Conservation (phyloP, 805 yeast species). For the Yarrowia deformans region DNA sequence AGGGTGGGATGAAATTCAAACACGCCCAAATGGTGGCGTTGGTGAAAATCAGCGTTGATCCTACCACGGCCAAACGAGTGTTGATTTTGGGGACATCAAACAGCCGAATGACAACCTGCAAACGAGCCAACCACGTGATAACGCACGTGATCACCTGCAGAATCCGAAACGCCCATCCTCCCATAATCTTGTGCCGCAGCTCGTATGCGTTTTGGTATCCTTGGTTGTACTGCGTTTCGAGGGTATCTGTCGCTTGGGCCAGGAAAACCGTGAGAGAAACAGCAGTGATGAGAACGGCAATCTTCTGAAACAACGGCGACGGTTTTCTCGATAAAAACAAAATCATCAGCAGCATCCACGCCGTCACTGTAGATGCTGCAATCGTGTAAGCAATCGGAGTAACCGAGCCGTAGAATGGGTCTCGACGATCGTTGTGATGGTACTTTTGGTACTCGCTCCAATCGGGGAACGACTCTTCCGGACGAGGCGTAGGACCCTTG, state of each 20-base stretch:
- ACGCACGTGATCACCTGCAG: constrained; percentile 55
- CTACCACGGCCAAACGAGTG: constrained; percentile 49
- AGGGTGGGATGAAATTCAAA: constrained; percentile 43
- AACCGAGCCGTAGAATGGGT: constrained; percentile 49
- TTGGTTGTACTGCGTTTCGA: constrained; percentile 58
- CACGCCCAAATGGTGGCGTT: constrained; percentile 47
- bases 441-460: constrained; percentile 33
- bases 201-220: constrained; percentile 62
- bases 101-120: constrained; percentile 57
- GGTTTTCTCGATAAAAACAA: constrained; percentile 62
- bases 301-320: constrained; percentile 63
- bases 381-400: constrained; percentile 50
- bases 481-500: not conserved
- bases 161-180: constrained; percentile 52
- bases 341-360: constrained; percentile 74
- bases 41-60: constrained; percentile 49
- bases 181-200: constrained; percentile 53
- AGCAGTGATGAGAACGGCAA: constrained; percentile 66
- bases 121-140: constrained; percentile 62
- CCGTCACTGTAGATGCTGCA: constrained; percentile 52
- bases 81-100: constrained; percentile 51
- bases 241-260: constrained; percentile 55
- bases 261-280: constrained; percentile 62
- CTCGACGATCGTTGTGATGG: constrained; percentile 33
- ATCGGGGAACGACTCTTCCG: constrained; percentile 18